Conservation (phyloP, 805 yeast genomes). For the Saturnispora diversa region DNA sequence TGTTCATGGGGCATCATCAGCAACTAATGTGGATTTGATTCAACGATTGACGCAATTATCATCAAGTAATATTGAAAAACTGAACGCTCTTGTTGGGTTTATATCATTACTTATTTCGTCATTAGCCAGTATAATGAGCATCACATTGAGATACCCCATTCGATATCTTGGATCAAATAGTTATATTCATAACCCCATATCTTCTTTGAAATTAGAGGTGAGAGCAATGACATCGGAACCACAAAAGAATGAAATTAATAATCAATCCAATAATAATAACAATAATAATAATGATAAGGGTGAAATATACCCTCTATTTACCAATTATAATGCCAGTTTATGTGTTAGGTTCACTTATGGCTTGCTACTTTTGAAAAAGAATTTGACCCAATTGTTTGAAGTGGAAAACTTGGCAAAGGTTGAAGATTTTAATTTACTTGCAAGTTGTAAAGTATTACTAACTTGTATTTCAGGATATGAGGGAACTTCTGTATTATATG, state of each 20-base stretch:
- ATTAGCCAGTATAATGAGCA: conserved; percentile 34
- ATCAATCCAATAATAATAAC: not conserved
- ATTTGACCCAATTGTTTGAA: conserved; percentile 38
- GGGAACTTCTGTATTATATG: too few relatives aligned
- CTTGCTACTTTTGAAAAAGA: conserved; percentile 36
- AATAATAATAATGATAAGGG: conserved; percentile 13
- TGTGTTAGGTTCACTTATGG: conserved; percentile 44
- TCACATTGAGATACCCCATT: conserved; percentile 43
- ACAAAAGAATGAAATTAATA: not conserved
- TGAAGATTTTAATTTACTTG: conserved; percentile 28
- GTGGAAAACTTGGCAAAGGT: conserved; percentile 24
- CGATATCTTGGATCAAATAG: conserved; percentile 41
- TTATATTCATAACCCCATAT: conserved; percentile 41
- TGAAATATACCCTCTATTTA: conserved; percentile 42
- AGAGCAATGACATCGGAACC: too few relatives aligned
- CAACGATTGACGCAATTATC: conserved; percentile 20
- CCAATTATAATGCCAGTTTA: conserved; percentile 32
- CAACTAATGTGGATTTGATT: conserved; percentile 9
- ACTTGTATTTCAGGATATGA: conserved; percentile 22
- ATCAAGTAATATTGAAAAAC: conserved; percentile 31
- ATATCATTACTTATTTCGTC: conserved; percentile 35
- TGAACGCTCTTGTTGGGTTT: conserved; percentile 43
- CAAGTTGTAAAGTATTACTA: conserved; percentile 29
- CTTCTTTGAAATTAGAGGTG: conserved; percentile 22
- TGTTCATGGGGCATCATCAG: conserved; percentile 7